Evolutionary conservation across 441 rosid genomes (phyloP).

Genomic region (Pelargonium myrrhifolium): DNA sequence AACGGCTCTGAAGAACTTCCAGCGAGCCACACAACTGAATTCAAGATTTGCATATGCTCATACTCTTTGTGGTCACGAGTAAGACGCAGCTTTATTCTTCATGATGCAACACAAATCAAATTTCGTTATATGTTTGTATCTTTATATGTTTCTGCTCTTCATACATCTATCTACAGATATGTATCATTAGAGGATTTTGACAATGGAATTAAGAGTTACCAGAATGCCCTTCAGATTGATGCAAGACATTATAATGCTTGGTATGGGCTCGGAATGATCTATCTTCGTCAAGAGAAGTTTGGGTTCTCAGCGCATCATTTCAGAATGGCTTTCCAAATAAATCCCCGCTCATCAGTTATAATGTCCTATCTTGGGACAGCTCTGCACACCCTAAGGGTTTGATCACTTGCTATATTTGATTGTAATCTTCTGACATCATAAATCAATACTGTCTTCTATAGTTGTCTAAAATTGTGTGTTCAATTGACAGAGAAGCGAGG

Average conservation of each 20-base stretch:
- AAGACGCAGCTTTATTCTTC: constrained; percentile 26
- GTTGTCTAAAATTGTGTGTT: constrained; percentile 10
- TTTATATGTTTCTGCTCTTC: not conserved
- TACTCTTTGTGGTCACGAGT: constrained; percentile 98
- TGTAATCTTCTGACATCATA: not conserved
- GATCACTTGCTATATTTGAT: constrained; percentile 15
- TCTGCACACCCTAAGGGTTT: constrained; percentile 70
- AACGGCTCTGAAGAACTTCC: constrained; percentile 87
- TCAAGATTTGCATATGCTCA: constrained; percentile 91
- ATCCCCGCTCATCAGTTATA: constrained; percentile 83
- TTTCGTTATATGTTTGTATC: not conserved
- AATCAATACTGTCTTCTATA: not conserved
- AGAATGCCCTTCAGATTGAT: constrained; percentile 82
- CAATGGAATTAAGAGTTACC: constrained; percentile 87
- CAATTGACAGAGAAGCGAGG: constrained; percentile 71
- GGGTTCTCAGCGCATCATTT: constrained; percentile 97
- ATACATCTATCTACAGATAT: constrained; percentile 40
- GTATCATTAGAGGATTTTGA: constrained; percentile 91
- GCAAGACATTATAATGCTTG: constrained; percentile 90
- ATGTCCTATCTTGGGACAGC: constrained; percentile 92
- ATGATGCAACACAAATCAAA: not conserved
- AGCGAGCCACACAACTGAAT: constrained; percentile 79
- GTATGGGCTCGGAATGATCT: constrained; percentile 98
- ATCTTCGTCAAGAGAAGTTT: constrained; percentile 88
- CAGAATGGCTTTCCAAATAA: constrained; percentile 75